Percentiles rank a stretch among this genome's conserved stretches.
phyloP scores from a whole-genome alignment of 305 asterid genomes.

The Solanum hybrid region DNA sequence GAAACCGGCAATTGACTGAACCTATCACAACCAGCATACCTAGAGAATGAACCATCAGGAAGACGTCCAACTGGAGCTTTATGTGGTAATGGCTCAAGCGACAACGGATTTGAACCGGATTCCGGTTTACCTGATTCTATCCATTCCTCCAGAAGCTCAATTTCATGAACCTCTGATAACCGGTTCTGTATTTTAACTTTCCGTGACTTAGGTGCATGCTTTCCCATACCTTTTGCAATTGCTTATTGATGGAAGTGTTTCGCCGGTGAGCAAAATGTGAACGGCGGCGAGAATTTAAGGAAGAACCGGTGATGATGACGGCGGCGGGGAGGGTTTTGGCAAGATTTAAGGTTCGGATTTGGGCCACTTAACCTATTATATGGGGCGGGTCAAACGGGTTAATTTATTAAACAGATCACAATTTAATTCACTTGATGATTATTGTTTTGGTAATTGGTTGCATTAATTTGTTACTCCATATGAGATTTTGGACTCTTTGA shows the following conservation, averaged over 20 bases:
- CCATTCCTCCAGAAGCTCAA: conserved; percentile 76
- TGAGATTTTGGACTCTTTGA: not conserved
- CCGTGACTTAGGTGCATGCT: conserved; percentile 34
- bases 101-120: conserved; percentile 70
- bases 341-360: not conserved
- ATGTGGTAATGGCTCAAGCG: conserved; percentile 42
- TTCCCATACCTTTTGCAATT: conserved; percentile 24
- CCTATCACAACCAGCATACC: conserved; percentile 55
- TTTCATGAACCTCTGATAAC: conserved; percentile 47
- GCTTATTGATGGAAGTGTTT: not conserved
- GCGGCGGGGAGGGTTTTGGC: not conserved
- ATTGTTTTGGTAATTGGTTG: not conserved
- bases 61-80: conserved; percentile 55
- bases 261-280: not conserved
- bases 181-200: conserved; percentile 47
- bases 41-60: conserved; percentile 55
- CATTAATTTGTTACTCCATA: not conserved
- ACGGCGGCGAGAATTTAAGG: not conserved
- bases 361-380: not conserved
- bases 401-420: not conserved
- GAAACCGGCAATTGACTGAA: conserved; percentile 78
- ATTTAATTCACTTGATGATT: not conserved
- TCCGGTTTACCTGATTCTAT: conserved; percentile 59
- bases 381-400: not conserved
- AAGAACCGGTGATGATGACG: not conserved